Percentiles rank a stretch among this genome's conserved stretches.
phyloP scores from a whole-genome alignment of 2,329 filamentous ascomycete species.

The Colletotrichum camelliae region DNA sequence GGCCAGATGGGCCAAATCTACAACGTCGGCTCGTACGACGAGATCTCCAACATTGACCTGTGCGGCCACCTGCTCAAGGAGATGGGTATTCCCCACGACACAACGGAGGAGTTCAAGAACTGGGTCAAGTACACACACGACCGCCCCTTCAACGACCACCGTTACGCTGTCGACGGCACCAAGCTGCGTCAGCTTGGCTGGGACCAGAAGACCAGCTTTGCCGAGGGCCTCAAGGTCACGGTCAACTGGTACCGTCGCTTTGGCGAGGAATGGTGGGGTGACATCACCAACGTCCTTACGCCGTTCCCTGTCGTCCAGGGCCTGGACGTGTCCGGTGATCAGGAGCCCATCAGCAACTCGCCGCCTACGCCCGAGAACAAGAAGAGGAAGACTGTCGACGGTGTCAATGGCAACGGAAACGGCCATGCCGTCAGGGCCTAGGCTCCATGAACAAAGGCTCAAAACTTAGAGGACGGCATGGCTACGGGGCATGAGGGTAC shows the following conservation, averaged over 20 bases:
- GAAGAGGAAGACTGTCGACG: constrained; percentile 24
- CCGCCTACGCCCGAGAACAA: constrained; percentile 29
- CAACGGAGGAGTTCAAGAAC: constrained; percentile 58
- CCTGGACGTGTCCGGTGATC: constrained; percentile 59
- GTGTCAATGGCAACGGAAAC: constrained; percentile 10
- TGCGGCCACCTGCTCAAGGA: constrained; percentile 69
- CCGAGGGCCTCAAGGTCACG: constrained; percentile 66
- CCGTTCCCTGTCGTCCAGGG: constrained; percentile 68
- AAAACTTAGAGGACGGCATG: not conserved
- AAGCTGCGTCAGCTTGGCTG: constrained; percentile 73
- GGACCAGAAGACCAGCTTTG: constrained; percentile 70
- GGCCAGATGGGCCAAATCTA: constrained; percentile 78
- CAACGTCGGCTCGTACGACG: constrained; percentile 81
- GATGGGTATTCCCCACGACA: constrained; percentile 60
- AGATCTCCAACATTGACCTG: constrained; percentile 76
- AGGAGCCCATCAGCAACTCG: constrained; percentile 40
- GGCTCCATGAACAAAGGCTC: not conserved
- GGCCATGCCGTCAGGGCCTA: constrained; percentile 4
- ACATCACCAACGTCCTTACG: constrained; percentile 71
- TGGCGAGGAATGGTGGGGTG: constrained; percentile 74
- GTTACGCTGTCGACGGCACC: constrained; percentile 74
- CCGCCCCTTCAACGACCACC: constrained; percentile 78
- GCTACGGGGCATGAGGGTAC: not conserved
- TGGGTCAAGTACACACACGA: constrained; percentile 80
- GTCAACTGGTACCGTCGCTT: constrained; percentile 74